Evolutionary conservation across 2,329 filamentous ascomycete species (phyloP), one percentile per base, ranked within the genome.

Genomic region (Huntiella moniliformis): DNA sequence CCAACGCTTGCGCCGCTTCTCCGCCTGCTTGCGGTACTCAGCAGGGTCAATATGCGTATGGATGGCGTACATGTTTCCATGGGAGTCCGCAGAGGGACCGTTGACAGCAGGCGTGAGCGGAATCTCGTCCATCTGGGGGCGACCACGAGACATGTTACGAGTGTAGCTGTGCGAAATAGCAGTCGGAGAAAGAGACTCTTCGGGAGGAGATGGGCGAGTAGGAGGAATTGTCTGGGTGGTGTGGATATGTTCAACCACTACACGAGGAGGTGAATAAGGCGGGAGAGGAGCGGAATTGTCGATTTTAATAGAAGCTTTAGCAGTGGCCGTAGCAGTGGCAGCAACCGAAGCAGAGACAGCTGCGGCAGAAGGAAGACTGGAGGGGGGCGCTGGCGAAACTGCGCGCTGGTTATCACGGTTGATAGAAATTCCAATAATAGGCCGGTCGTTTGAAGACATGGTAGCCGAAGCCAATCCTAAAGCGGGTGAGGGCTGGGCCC

Each of bases 121-220:
- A 10, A 82, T 70, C 7, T 77, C 68, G 1, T 68, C 66, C 63
- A 83, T 65, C 16, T 63, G 67, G 38, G 79, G 74, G 2, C 66
- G 72, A 1, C 76, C 71, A 0, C 74, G 73, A 8, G 70, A 71
- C 67, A 82, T 80, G 0, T 71, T 71, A 10, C 28, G 28, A 12
- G 34, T 10, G 35, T 80, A 61, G 0, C 68, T 77, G 1, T 79
- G 77, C 1, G 79, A 79, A 0, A 73, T 59, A 2, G 74, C 75
- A 0, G 70, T 70, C 0, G 77, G 75, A 4, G 77, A 75, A 1
- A 67, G 67, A 2, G 74, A 68, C 31, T 68, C 68, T 46, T 69
- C 13, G 64, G 7, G 57, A 53, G 37, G 61, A 10, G 28, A 42
- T 31, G 15, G 0, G 74, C 66, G 66, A 54, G 76, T 78, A 41